Evolutionary conservation across 305 asterid species (phyloP), one percentile per base, ranked within the genome.

Genomic region (Fraxinus angustifolia): DNA sequence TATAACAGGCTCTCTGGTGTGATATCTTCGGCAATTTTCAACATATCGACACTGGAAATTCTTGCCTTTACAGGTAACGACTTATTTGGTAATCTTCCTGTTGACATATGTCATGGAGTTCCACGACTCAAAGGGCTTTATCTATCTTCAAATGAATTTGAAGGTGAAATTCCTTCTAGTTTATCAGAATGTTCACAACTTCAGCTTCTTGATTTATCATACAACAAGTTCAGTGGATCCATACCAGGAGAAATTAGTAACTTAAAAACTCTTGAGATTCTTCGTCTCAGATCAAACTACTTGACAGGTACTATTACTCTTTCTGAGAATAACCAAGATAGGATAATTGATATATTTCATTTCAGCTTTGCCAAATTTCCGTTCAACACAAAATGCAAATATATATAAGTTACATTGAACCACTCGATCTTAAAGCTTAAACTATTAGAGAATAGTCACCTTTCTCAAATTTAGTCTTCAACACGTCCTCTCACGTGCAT

Each of bases 171-270:
- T 58, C 88, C 88, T 1, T 50, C 70, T 7, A 80, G 68, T 31
- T 19, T 82, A 7, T 83, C 85, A n/a, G 33, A 28, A 34, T 85
- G 88, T 56, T 40, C 80, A 23, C 45, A 48, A 30, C 86, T 85
- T 8, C 80, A 17, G 4, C 0, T 73, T 1, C 33, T 85, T 1
- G 19, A 16, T 14, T 17, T 86, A 48, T 31, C 82, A 4, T 0
- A 3, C 56, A 85, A 82, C 79, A 42, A 62, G 45, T 80, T 80
- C 30, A 67, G 50, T n/a, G 87, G 83, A 53, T 26, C 33, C 26
- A 36, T 82, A 58, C 86, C 84, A 23, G 62, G 74, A 71, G 80
- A 85, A 42, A 70, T 85, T 1, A 78, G 86, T 31, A 85, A 79
- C 38, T 23, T 56, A 33, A 81, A 53, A 58, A n/a, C 78, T 3